phyloP scores from a whole-genome alignment of 495 filamentous ascomycete genomes.

The Glonium stellatum region DNA sequence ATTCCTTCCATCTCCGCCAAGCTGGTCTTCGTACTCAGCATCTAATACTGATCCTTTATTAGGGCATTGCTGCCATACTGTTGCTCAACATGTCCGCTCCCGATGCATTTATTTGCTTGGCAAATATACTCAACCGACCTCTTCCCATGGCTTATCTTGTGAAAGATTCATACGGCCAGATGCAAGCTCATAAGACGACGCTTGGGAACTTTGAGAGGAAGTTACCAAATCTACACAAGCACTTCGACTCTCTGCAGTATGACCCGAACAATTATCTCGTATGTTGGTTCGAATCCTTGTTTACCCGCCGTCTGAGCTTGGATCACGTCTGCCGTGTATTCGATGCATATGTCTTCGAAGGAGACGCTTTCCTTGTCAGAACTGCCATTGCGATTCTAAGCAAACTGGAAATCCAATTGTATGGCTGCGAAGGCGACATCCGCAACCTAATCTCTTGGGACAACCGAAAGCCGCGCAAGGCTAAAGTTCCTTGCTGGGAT shows the following conservation, averaged over 20 bases:
- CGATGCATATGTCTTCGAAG: constrained; percentile 94
- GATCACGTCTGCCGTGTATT: constrained; percentile 75
- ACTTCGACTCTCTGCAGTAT: constrained; percentile 46
- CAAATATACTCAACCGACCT: constrained; percentile 83
- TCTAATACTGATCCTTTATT: too few relatives aligned
- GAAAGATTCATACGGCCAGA: constrained; percentile 63
- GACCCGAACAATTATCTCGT: constrained; percentile 50
- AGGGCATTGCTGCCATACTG: constrained; percentile 67
- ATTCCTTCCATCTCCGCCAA: constrained; percentile 6
- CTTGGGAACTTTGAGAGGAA: constrained; percentile 67
- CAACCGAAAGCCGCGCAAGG: neutral
- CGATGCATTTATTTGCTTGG: constrained; percentile 73
- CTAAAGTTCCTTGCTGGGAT: neutral
- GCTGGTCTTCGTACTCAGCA: too few relatives aligned
- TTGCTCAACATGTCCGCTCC: constrained; percentile 71
- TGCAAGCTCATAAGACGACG: constrained; percentile 63
- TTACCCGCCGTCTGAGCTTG: constrained; percentile 44
- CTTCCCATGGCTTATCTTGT: constrained; percentile 83
- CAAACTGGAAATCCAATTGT: constrained; percentile 54
- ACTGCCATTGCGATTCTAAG: constrained; percentile 67
- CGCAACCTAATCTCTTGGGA: neutral
- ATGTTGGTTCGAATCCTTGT: constrained; percentile 21
- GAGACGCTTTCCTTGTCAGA: constrained; percentile 72
- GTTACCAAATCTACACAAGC: constrained; percentile 47
- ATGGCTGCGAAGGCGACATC: constrained; percentile 50